These are phyloP conservation scores for Mycena sp. DNA, from an alignment of 1,284 basidiomycete genomes.

Conservation along the genomic window DNA sequence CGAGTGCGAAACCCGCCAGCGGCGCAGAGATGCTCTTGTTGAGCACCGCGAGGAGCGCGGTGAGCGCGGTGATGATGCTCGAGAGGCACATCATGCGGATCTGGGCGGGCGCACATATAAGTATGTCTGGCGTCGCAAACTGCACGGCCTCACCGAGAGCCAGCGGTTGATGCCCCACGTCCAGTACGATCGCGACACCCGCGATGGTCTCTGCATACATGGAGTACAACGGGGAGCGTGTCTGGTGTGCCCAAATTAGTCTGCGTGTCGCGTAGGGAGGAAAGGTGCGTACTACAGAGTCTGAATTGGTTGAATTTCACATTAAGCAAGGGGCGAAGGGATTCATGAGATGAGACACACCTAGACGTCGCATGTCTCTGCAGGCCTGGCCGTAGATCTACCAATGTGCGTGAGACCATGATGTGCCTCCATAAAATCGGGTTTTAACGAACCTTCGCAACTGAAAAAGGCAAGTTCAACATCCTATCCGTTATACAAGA, in stretches of 20 bases:
- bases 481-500: too few species aligned
- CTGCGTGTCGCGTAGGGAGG: too few species aligned
- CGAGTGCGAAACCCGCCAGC: constrained; percentile 84
- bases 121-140: too few species aligned
- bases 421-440: constrained; percentile 31
- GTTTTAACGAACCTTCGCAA: too few species aligned
- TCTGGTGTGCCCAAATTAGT: constrained; percentile 43
- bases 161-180: constrained; percentile 89
- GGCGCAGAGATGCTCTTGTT: constrained; percentile 79
- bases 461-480: too few species aligned
- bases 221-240: constrained; percentile 90
- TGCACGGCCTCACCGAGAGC: constrained; percentile 45
- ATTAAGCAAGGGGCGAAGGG: too few species aligned
- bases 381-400: constrained; percentile 87
- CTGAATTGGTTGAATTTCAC: neutral
- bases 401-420: neutral
- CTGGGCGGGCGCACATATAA: constrained; percentile 41
- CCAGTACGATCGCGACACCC: constrained; percentile 87
- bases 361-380: constrained; percentile 87
- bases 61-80: constrained; percentile 77
- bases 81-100: constrained; percentile 86
- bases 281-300: too few species aligned
- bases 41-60: constrained; percentile 72
- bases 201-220: constrained; percentile 92
- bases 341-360: constrained; percentile 50